Evolutionary conservation across 768 basidiomycete species (phyloP).

Genomic region (Leccinum longicurvipes): DNA sequence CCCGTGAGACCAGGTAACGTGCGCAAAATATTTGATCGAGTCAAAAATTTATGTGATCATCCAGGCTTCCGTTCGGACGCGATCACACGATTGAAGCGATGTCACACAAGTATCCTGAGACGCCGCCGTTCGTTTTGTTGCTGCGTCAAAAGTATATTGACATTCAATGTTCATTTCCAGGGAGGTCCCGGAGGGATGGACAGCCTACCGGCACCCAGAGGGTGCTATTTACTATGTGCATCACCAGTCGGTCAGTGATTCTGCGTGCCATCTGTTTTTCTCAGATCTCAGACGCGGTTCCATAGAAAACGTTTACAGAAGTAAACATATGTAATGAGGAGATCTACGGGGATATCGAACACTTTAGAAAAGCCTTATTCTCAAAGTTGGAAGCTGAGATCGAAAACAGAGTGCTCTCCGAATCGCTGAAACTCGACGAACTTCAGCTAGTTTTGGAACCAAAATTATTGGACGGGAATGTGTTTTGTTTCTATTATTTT

Average conservation of each 20-base stretch:
- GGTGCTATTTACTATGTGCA: constrained; percentile 62
- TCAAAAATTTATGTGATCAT: not conserved
- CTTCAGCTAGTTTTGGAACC: constrained; percentile 49
- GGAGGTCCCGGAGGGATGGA: constrained; percentile 40
- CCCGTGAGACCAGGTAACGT: constrained; percentile 8
- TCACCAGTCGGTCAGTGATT: constrained; percentile 37
- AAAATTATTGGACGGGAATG: constrained; percentile 10
- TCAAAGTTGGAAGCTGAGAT: constrained; percentile 19
- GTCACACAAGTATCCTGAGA: constrained; percentile 14
- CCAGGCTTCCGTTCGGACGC: not conserved
- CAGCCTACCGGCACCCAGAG: constrained; percentile 51
- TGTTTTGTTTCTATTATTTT: constrained; percentile 49
- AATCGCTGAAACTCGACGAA: constrained; percentile 26
- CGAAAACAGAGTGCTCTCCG: constrained; percentile 9
- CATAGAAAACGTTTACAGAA: constrained; percentile 55
- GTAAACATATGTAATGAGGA: constrained; percentile 43
- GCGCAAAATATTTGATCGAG: not conserved
- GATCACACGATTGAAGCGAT: constrained; percentile 14
- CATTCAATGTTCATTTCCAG: constrained; percentile 5
- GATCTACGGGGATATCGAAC: constrained; percentile 33
- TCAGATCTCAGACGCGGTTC: not conserved
- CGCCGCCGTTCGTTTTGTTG: constrained; percentile 11
- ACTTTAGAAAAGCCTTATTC: constrained; percentile 26
- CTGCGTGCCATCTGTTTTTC: not conserved
- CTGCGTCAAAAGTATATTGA: not conserved